Conservation (phyloP, 139 green algal genomes). For the Zygnema circumcarinatum region DNA sequence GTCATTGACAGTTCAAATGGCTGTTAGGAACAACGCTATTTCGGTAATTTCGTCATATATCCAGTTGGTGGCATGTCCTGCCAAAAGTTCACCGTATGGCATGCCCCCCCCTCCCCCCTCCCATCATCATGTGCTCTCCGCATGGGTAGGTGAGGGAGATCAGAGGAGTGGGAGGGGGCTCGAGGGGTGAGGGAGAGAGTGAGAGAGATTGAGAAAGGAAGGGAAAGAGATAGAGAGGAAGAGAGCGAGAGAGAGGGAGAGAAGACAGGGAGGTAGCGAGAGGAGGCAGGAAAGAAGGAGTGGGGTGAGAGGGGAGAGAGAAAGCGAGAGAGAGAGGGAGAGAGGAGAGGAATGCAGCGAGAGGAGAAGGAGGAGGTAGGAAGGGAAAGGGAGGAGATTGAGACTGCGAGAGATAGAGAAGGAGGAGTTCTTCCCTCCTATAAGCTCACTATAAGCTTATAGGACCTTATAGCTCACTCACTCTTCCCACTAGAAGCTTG, state of each 20-base stretch:
- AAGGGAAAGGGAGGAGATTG: not conserved
- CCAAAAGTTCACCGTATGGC: not conserved
- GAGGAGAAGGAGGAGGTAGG: not conserved
- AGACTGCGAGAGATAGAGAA: conserved; percentile 1
- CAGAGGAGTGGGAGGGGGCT: not conserved
- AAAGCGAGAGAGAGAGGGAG: not conserved
- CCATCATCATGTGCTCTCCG: not conserved
- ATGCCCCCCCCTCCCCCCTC: not conserved
- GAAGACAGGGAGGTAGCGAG: not conserved
- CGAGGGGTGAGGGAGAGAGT: not conserved
- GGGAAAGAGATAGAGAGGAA: not conserved
- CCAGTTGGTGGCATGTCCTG: not conserved
- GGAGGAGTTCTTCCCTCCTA: conserved; percentile 1
- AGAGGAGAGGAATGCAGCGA: not conserved
- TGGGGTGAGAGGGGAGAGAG: not conserved
- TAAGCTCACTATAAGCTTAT: too few species aligned
- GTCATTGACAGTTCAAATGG: too few species aligned
- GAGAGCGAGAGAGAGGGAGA: not conserved
- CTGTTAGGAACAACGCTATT: too few species aligned
- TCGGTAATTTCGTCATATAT: not conserved
- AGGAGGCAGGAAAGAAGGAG: conserved; percentile 18
- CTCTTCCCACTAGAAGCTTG: too few species aligned
- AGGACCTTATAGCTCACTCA: not conserved
- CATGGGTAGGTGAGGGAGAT: not conserved
- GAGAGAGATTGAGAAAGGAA: not conserved